These are phyloP conservation scores for Asparagopsis taxiformis DNA, from an alignment of 31 red algal genomes.

Conservation along the genomic window DNA sequence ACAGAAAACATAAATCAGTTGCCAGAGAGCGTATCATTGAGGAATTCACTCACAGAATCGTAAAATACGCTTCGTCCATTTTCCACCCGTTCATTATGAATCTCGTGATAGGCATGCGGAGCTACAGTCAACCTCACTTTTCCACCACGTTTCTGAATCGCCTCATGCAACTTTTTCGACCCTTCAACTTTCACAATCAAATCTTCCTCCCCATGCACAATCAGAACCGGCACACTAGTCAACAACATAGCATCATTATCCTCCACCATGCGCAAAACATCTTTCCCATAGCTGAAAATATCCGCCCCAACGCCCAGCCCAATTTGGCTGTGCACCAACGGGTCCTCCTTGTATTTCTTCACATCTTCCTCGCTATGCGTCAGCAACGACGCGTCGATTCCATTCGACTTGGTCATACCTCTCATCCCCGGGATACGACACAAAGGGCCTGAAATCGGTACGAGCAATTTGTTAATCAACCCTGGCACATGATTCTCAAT, in stretches of 20 bases:
- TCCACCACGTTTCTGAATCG: slow-evolving; percentile 2
- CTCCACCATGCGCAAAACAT: neutral
- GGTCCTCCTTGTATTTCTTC: slow-evolving; percentile 16
- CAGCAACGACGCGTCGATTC: slow-evolving; percentile 24
- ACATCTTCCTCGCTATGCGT: slow-evolving; percentile 32
- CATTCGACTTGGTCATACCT: slow-evolving; percentile 30
- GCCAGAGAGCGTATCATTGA: slow-evolving; percentile 4
- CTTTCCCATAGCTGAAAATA: neutral
- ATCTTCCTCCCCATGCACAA: slow-evolving; percentile 52
- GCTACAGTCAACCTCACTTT: slow-evolving; percentile 22
- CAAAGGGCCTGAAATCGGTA: slow-evolving; percentile 18
- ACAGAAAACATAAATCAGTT: too few species aligned
- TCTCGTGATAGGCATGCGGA: slow-evolving; percentile 51
- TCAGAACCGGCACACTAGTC: neutral
- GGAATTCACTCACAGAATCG: slow-evolving; percentile 22
- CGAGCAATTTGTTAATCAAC: slow-evolving; percentile 32
- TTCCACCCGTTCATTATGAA: slow-evolving; percentile 41
- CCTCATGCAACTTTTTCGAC: slow-evolving; percentile 20
- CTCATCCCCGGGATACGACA: slow-evolving; percentile 32
- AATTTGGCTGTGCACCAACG: slow-evolving; percentile 20
- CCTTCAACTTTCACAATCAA: slow-evolving; percentile 22
- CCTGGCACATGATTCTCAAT: slow-evolving; percentile 10
- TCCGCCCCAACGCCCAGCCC: neutral
- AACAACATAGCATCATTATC: neutral
- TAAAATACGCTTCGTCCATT: slow-evolving; percentile 32